Evolutionary conservation across 352 stramenopile genomes (phyloP).

Genomic region (Pythium apleroticum): DNA sequence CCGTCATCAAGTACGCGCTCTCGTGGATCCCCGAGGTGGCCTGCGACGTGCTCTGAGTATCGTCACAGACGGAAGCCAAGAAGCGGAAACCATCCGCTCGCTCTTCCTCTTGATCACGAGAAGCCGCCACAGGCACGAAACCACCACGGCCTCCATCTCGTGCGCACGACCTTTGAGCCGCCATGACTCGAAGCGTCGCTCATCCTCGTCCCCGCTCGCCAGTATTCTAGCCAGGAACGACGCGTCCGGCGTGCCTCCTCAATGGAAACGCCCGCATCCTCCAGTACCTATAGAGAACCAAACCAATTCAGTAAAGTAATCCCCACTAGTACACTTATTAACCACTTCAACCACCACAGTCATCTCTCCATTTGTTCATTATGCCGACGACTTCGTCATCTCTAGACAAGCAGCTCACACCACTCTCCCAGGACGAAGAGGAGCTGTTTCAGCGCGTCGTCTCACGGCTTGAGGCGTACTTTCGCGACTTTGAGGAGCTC

Average conservation of each 20-base stretch:
- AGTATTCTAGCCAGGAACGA: background rate
- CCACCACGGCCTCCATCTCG: background rate
- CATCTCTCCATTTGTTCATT: background rate
- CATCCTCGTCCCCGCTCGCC: background rate
- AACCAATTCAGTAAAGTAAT: conserved; percentile 6
- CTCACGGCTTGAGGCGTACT: conserved; percentile 34
- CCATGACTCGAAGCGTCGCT: background rate
- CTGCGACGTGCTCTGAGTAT: conserved; percentile 54
- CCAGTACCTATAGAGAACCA: conserved; percentile 4
- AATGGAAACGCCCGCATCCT: conserved; percentile 3
- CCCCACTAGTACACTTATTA: background rate
- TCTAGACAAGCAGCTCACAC: conserved; percentile 26
- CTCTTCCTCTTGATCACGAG: too few relatives aligned
- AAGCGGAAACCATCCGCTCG: background rate
- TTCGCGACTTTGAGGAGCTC: conserved; percentile 40
- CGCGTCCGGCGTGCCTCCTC: background rate
- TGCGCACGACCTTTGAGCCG: conserved; percentile 1
- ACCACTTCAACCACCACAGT: background rate
- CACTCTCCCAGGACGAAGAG: conserved; percentile 39
- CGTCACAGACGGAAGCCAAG: conserved; percentile 3
- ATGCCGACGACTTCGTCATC: conserved; percentile 24
- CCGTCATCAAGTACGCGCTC: conserved; percentile 53
- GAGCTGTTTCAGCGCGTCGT: conserved; percentile 33
- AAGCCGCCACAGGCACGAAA: background rate
- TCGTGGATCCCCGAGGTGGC: conserved; percentile 36